Conservation (phyloP, 73 alveolate species). For the Tetrahymena malaccensis region DNA sequence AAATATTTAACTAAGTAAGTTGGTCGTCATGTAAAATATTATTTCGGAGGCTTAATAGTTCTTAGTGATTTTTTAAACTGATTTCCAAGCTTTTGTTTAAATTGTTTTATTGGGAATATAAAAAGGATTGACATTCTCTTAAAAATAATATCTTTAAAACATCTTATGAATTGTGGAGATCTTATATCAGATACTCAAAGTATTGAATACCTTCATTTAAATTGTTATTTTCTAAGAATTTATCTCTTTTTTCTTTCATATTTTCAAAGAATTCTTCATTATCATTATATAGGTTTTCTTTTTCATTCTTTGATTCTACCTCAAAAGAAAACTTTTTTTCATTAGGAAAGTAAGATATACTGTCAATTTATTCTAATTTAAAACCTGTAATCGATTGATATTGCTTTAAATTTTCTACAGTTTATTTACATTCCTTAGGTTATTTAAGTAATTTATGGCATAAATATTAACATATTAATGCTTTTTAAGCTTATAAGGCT, state of each 20-base stretch:
- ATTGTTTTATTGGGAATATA: background rate
- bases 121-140: background rate
- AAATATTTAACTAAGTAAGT: background rate
- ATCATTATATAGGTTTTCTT: background rate
- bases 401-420: too few relatives aligned
- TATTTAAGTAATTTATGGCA: too few relatives aligned
- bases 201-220: background rate
- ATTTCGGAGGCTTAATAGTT: background rate
- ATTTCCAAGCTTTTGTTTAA: background rate
- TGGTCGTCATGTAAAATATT: background rate
- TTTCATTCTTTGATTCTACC: background rate
- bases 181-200: background rate
- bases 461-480: background rate
- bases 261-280: background rate
- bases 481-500: background rate
- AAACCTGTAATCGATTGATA: too few relatives aligned
- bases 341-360: too few relatives aligned
- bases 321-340: too few relatives aligned
- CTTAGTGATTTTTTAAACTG: background rate
- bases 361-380: too few relatives aligned
- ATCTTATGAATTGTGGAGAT: background rate
- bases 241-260: background rate
- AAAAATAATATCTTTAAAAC: background rate
- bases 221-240: background rate
- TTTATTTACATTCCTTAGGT: too few relatives aligned